A percentile compares a stretch with the other conserved stretches of the same genome.
Conservation (phyloP, 306 rosid species). For the Cyclanthera cordifolia region DNA sequence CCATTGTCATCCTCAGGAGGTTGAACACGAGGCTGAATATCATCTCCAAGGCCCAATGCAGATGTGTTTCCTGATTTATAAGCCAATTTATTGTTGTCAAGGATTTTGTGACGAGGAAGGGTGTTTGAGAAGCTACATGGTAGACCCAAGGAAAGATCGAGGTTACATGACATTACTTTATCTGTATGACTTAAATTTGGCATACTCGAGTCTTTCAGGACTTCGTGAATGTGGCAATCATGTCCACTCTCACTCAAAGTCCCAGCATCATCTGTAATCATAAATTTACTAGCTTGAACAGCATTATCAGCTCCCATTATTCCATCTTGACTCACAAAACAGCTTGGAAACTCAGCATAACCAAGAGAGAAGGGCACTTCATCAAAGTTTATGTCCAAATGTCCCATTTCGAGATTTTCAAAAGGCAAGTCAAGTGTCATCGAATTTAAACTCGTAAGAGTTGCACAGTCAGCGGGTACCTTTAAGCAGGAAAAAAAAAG, state of each 20-base stretch:
- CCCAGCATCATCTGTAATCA: conserved; percentile 17
- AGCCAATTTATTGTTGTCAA: conserved; percentile 3
- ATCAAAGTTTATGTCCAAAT: conserved; percentile 12
- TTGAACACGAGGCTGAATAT: conserved; percentile 13
- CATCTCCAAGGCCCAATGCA: conserved; percentile 12
- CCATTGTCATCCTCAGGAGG: conserved; percentile 5
- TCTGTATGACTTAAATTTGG: conserved; percentile 11
- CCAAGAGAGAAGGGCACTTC: conserved; percentile 22
- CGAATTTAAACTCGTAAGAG: not conserved
- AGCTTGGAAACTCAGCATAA: conserved; percentile 15
- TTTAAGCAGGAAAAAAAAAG: conserved; percentile 3
- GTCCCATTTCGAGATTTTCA: conserved; percentile 13
- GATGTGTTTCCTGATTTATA: conserved; percentile 13
- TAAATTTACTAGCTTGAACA: conserved; percentile 13
- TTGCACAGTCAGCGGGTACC: not conserved
- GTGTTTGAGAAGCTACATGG: conserved; percentile 17
- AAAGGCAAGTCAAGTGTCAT: conserved; percentile 17
- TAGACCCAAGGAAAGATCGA: conserved; percentile 14
- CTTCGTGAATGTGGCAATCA: not conserved
- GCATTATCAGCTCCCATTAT: conserved; percentile 18
- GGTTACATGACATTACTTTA: conserved; percentile 13
- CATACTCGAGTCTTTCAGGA: conserved; percentile 10
- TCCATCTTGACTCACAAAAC: conserved; percentile 14
- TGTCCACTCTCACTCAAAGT: not conserved
- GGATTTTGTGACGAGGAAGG: conserved; percentile 8